Percentiles rank a stretch among this genome's conserved stretches.
phyloP scores from a whole-genome alignment of 129 eudicot species.

The Escallonia herrerae region DNA sequence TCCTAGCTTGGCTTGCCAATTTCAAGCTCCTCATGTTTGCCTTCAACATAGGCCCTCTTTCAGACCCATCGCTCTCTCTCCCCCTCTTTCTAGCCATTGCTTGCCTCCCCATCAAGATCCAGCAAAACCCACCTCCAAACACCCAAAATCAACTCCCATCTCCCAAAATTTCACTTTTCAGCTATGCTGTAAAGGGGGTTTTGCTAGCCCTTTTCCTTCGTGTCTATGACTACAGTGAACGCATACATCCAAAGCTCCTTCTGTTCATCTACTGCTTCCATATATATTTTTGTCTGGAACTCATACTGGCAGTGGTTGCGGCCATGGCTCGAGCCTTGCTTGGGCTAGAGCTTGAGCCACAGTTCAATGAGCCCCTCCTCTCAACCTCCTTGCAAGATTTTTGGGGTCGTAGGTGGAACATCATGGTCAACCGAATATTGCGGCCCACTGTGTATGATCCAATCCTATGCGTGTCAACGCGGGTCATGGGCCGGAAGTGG shows the following conservation, averaged over 20 bases:
- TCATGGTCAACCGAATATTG: slow-evolving; percentile 54
- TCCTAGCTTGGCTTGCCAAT: slow-evolving; percentile 50
- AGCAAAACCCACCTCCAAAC: slow-evolving; percentile 6
- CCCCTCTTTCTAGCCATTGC: slow-evolving; percentile 28
- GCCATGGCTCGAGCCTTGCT: slow-evolving; percentile 20
- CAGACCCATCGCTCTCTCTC: slow-evolving; percentile 32
- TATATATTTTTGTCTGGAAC: slow-evolving; percentile 44
- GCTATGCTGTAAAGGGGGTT: slow-evolving; percentile 28
- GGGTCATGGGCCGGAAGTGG: slow-evolving; percentile 38
- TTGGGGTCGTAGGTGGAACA: slow-evolving; percentile 92
- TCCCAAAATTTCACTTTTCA: slow-evolving; percentile 11
- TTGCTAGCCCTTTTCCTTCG: slow-evolving; percentile 24
- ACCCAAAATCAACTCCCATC: slow-evolving; percentile 9
- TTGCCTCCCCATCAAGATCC: slow-evolving; percentile 45
- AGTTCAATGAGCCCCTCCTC: slow-evolving; percentile 67
- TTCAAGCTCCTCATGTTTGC: slow-evolving; percentile 57
- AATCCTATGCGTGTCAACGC: slow-evolving; percentile 8
- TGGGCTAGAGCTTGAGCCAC: slow-evolving; percentile 54
- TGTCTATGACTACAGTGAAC: slow-evolving; percentile 21
- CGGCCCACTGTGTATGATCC: slow-evolving; percentile 65
- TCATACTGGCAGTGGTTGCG: slow-evolving; percentile 29
- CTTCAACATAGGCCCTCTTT: slow-evolving; percentile 47
- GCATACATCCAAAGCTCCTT: slow-evolving; percentile 37
- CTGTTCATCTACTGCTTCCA: slow-evolving; percentile 24
- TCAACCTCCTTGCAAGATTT: slow-evolving; percentile 79